phyloP scores from a whole-genome alignment of 192 early-diverging fungal species.

The Backusella westeae region DNA sequence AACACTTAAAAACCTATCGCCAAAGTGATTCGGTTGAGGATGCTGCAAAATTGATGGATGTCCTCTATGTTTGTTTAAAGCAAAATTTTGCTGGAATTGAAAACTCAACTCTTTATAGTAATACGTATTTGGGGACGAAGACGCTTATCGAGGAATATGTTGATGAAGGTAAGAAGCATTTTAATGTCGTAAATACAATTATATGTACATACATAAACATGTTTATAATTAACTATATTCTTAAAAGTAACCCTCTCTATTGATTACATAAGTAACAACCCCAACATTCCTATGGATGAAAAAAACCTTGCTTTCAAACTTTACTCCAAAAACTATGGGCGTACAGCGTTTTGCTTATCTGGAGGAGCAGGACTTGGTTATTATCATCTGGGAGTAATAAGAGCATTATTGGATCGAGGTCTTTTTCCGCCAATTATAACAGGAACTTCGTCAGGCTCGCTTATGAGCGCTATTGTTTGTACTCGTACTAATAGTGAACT shows the following conservation, averaged over 20 bases:
- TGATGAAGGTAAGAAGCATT: slow-evolving; percentile 47
- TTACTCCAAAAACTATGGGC: slow-evolving; percentile 64
- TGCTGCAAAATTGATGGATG: slow-evolving; percentile 41
- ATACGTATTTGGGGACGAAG: slow-evolving; percentile 74
- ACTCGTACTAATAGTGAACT: slow-evolving; percentile 66
- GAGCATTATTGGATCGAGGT: slow-evolving; percentile 64
- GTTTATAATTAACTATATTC: background rate
- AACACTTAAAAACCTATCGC: slow-evolving; percentile 39
- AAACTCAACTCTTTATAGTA: slow-evolving; percentile 67
- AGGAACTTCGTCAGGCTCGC: slow-evolving; percentile 67
- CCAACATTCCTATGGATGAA: slow-evolving; percentile 42
- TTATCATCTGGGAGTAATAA: slow-evolving; percentile 68
- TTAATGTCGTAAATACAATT: too few species aligned
- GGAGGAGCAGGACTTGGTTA: slow-evolving; percentile 76
- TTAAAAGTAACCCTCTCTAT: slow-evolving; percentile 44
- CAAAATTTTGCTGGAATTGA: slow-evolving; percentile 76
- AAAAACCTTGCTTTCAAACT: slow-evolving; percentile 63
- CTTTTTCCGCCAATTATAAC: slow-evolving; percentile 76
- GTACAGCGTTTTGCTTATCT: slow-evolving; percentile 75
- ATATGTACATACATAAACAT: background rate
- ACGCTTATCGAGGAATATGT: slow-evolving; percentile 64
- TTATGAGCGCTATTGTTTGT: slow-evolving; percentile 65
- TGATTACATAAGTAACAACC: slow-evolving; percentile 28
- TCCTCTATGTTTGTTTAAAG: slow-evolving; percentile 64
- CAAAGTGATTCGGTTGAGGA: slow-evolving; percentile 32